Conservation (phyloP, 192 early-diverging fungal species). For the Backusella sp. region DNA sequence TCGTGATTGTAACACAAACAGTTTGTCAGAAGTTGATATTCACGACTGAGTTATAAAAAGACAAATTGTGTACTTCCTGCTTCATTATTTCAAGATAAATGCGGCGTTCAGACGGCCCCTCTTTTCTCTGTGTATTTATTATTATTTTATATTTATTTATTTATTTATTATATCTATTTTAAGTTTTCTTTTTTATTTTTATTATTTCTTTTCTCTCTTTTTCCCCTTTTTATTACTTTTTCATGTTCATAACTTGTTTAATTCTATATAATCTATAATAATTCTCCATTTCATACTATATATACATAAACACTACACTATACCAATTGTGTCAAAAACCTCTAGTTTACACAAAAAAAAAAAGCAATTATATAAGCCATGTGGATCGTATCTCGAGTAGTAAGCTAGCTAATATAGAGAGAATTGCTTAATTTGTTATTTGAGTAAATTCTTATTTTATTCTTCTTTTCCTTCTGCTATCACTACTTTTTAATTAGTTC, state of each 20-base stretch:
- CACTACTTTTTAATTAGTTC: constrained; percentile 22
- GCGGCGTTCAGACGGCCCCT: constrained; percentile 2
- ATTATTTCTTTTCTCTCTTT: neutral
- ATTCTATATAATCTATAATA: constrained; percentile 1
- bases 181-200: neutral
- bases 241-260: neutral
- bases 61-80: constrained; percentile 7
- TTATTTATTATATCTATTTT: constrained; percentile 7
- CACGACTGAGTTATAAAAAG: constrained; percentile 8
- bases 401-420: constrained; percentile 16
- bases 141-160: constrained; percentile 4
- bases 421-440: neutral
- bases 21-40: neutral
- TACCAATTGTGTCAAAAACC: neutral
- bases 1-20: neutral
- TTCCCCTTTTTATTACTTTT: constrained; percentile 3
- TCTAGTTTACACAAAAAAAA: neutral
- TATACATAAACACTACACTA: neutral
- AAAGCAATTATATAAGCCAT: constrained; percentile 12
- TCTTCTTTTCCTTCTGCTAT: neutral
- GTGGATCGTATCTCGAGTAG: constrained; percentile 42
- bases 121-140: neutral
- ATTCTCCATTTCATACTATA: neutral
- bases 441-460: neutral
- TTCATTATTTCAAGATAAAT: constrained; percentile 2